Percentiles rank a stretch among this genome's conserved stretches.
These are phyloP conservation scores for Nicotiana tomentosiformis DNA, from an alignment of 257 asterid species.

Conservation along the genomic window DNA sequence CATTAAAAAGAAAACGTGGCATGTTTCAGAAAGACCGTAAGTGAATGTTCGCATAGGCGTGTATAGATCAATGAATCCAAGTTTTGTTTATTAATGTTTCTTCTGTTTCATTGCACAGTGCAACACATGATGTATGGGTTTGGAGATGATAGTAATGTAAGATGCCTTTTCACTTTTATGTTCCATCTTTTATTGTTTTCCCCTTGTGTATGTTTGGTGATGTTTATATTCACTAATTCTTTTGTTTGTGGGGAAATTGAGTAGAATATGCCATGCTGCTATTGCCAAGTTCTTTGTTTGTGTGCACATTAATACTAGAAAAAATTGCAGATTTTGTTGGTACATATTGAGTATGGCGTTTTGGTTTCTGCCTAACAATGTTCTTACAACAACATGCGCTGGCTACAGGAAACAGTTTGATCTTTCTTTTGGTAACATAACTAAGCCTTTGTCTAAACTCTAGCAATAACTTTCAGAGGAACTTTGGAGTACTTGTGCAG, in stretches of 20 bases:
- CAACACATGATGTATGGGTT: constrained; percentile 97
- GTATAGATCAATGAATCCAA: background rate
- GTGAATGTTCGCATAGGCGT: constrained; percentile 18
- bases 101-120: constrained; percentile 42
- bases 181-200: constrained; percentile 2
- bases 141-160: constrained; percentile 83
- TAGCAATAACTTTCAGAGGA: background rate
- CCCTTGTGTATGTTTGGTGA: background rate
- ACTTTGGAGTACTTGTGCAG: background rate
- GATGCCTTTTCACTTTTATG: constrained; percentile 9
- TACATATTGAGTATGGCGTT: too few relatives aligned
- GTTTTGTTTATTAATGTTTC: background rate
- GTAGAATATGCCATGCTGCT: too few relatives aligned
- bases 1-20: constrained; percentile 84
- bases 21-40: constrained; percentile 90
- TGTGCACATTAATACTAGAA: background rate
- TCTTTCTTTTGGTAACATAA: background rate
- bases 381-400: background rate
- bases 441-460: background rate
- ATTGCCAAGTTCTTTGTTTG: too few relatives aligned
- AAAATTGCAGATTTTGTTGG: background rate
- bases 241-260: too few relatives aligned
- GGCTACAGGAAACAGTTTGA: background rate
- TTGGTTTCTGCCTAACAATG: background rate
- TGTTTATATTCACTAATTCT: background rate